Evolutionary conservation across 2,329 filamentous ascomycete species (phyloP).

Genomic region (Colletotrichum lupini): DNA sequence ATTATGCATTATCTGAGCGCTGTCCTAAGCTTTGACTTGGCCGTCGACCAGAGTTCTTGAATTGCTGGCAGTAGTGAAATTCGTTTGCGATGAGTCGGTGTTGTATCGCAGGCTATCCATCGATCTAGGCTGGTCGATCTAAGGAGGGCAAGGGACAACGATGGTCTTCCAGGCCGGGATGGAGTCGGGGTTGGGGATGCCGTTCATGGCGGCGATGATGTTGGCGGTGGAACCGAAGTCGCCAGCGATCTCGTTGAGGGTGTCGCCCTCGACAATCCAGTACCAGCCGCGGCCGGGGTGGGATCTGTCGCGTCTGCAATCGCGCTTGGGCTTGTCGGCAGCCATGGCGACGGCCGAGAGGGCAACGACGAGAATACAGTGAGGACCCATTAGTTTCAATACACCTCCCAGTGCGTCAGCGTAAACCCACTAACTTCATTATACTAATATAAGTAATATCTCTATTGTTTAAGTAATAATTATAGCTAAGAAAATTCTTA

Average conservation of each 20-base stretch:
- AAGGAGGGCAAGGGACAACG: background rate
- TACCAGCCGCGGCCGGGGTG: constrained; percentile 7
- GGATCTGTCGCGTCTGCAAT: background rate
- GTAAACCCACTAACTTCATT: too few species aligned
- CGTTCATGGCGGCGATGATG: background rate
- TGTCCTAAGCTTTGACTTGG: background rate
- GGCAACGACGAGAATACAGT: background rate
- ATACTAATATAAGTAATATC: too few species aligned
- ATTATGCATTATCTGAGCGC: background rate
- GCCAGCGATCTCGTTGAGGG: background rate
- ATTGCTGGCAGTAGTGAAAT: background rate
- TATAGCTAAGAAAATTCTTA: too few species aligned
- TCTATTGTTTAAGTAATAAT: too few species aligned
- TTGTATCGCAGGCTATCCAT: background rate
- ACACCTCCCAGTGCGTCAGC: too few species aligned
- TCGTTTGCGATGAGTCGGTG: background rate
- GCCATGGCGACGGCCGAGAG: background rate
- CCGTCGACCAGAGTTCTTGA: background rate
- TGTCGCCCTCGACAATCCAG: background rate
- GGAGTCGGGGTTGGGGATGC: background rate
- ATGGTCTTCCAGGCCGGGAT: background rate
- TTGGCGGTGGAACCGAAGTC: background rate
- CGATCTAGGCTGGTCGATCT: background rate
- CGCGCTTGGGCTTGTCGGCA: constrained; percentile 1
- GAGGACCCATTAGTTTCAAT: too few species aligned